Evolutionary conservation across 495 filamentous ascomycete species (phyloP).

Genomic region (Aspergillus nanangensis): DNA sequence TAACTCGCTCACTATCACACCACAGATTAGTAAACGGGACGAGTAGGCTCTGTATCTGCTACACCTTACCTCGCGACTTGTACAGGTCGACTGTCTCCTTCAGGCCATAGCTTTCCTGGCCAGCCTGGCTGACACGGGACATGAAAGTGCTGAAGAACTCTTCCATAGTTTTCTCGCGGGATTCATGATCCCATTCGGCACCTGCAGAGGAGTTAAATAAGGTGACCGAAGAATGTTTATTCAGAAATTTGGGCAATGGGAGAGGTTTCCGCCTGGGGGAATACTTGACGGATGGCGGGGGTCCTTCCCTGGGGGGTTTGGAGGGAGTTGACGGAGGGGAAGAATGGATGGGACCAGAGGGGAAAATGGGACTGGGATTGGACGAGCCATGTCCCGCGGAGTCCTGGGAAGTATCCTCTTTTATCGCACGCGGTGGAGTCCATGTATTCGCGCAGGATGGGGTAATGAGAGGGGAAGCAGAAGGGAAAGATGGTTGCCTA

Average conservation of each 20-base stretch:
- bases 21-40: too few relatives aligned
- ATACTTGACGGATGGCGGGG: slow-evolving; percentile 15
- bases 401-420: slow-evolving; percentile 1
- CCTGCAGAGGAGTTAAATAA: slow-evolving; percentile 39
- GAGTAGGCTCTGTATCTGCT: too few relatives aligned
- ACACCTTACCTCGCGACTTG: slow-evolving; percentile 74
- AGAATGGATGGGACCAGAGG: too few relatives aligned
- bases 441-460: slow-evolving; percentile 16
- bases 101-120: slow-evolving; percentile 54
- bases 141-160: slow-evolving; percentile 55
- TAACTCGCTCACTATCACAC: slow-evolving; percentile 65
- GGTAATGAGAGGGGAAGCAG: slow-evolving; percentile 24
- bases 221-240: slow-evolving; percentile 62
- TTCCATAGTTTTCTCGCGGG: slow-evolving; percentile 62
- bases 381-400: slow-evolving; percentile 10
- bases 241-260: slow-evolving; percentile 49
- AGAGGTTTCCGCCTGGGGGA: slow-evolving; percentile 20
- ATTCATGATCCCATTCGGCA: slow-evolving; percentile 69
- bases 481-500: slow-evolving; percentile 45
- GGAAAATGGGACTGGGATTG: too few relatives aligned
- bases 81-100: slow-evolving; percentile 67
- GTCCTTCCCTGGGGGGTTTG: slow-evolving; percentile 13
- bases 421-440: slow-evolving; percentile 1
- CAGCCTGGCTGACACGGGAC: slow-evolving; percentile 56
- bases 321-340: slow-evolving; percentile 20